Base-by-base conservation (phyloP, 2,329 filamentous ascomycete species). In the Capronia coronata region DNA sequence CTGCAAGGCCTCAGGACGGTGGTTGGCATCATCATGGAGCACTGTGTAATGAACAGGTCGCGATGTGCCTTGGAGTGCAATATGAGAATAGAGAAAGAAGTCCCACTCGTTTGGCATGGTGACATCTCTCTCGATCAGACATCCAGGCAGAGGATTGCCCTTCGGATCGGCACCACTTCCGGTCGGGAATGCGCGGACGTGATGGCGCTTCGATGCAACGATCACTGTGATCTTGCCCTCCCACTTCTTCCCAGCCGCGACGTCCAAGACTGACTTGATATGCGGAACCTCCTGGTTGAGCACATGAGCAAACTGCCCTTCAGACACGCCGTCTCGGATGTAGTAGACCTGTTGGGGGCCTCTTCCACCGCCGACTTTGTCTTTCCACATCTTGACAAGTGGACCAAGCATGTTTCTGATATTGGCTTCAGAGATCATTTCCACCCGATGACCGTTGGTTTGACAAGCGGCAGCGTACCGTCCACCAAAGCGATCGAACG, bases 1-100 rank as follows among this genome's bases (percentile, higher is more conserved):
- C 62, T 95, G 86, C 0, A 98, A 73, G 1, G 83, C 76, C 35
- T 86, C 81, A 0, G 83, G 75, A 1, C 75, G 66, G 61, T 87
- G 77, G 1, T 77, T 72, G 45, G 83, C 79, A 65, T 97, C 89
- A 63, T 98, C 93, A 40, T 85, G 65, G 18, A 98, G 81, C 11
- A 96, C 84, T 54, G 91, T 85, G 67, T 98, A 98, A 61, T 94
- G 88, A 0, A 94, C 88, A 0, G 93, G 93, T 1, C 93, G 82
- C 14, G 93, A 85, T 0, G 93, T 98, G 19, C 93, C 93, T 68
- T 98, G 93, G 57, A 98, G 89, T 0, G 93, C 93, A 10, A 78
- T 75, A 58, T 87, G 84, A 0, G 82, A 75, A 61, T 76, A 79
- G 9, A 86, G 68, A 59, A 84, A 91, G 62, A 95, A 95, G 64